phyloP scores from a whole-genome alignment of 2,329 filamentous ascomycete species.

The Phialocephala sp. region DNA sequence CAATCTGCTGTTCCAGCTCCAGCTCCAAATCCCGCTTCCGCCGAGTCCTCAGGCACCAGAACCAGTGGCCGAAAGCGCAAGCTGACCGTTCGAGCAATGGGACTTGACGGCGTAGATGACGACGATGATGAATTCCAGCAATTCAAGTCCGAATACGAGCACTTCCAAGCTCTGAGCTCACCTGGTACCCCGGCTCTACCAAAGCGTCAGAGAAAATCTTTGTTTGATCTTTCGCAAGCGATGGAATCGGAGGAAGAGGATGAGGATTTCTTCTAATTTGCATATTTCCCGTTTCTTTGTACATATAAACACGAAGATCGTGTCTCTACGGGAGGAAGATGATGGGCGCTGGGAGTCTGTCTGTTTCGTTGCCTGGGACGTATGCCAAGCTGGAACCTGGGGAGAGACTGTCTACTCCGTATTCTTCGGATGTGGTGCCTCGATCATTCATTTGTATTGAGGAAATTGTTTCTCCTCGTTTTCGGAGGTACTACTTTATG shows the following conservation, averaged over 20 bases:
- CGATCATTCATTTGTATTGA: too few relatives aligned
- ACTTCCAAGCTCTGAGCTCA: slow-evolving; percentile 37
- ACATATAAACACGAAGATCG: too few relatives aligned
- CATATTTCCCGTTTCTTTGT: not conserved
- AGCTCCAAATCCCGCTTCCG: slow-evolving; percentile 7
- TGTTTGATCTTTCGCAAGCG: slow-evolving; percentile 8
- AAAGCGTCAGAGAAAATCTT: slow-evolving; percentile 37
- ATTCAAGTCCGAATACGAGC: slow-evolving; percentile 40
- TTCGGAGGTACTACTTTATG: not conserved
- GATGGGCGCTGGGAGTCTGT: too few relatives aligned
- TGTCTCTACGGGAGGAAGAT: too few relatives aligned
- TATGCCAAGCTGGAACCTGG: too few relatives aligned
- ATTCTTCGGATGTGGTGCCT: too few relatives aligned
- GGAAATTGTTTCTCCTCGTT: too few relatives aligned
- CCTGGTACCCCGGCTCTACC: slow-evolving; percentile 34
- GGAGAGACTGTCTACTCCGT: too few relatives aligned
- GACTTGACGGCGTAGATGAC: slow-evolving; percentile 26
- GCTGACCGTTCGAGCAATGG: slow-evolving; percentile 28
- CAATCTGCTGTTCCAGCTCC: not conserved
- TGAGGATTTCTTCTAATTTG: not conserved
- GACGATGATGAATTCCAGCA: slow-evolving; percentile 17
- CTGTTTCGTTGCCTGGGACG: too few relatives aligned
- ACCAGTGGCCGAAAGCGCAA: slow-evolving; percentile 34
- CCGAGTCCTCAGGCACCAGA: slow-evolving; percentile 25
- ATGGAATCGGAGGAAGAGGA: slow-evolving; percentile 20